Conservation (phyloP, 495 filamentous ascomycete genomes). For the Penicillium cosmopolitanum region DNA sequence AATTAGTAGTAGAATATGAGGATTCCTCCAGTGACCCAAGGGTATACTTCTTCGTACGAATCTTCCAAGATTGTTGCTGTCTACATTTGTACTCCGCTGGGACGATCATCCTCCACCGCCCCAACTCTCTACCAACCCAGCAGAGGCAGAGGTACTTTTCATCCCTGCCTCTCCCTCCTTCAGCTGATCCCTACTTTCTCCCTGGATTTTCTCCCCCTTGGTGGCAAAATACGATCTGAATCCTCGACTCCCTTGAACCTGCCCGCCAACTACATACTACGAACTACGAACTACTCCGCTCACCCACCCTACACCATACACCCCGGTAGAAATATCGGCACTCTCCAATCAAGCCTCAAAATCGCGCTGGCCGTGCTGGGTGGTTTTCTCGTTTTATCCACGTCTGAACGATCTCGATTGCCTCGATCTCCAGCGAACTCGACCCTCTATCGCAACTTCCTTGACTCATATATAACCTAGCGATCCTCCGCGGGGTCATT, state of each 20-base stretch:
- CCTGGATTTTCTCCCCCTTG: constrained; percentile 12
- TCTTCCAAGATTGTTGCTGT: no score
- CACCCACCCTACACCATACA: constrained; percentile 8
- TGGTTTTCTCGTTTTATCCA: not conserved
- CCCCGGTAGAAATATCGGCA: not conserved
- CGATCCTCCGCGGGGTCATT: constrained; percentile 16
- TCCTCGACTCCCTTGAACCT: not conserved
- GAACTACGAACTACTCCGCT: not conserved
- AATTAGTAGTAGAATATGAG: not conserved
- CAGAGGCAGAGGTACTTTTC: constrained; percentile 5
- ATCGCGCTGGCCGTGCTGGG: constrained; percentile 31
- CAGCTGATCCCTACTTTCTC: constrained; percentile 19
- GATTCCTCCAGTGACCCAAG: no score
- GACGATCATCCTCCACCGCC: not conserved
- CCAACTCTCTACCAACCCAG: constrained; percentile 17
- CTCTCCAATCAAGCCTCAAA: constrained; percentile 13
- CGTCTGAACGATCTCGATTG: not conserved
- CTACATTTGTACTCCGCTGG: not conserved
- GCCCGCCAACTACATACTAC: not conserved
- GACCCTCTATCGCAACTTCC: not conserved
- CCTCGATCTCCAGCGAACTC: not conserved
- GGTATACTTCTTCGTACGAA: no score
- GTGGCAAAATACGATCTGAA: not conserved
- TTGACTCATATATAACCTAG: constrained; percentile 14
- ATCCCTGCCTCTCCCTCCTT: constrained; percentile 27